phyloP scores from a whole-genome alignment of 306 rosid species.

The Acacia acuminata region DNA sequence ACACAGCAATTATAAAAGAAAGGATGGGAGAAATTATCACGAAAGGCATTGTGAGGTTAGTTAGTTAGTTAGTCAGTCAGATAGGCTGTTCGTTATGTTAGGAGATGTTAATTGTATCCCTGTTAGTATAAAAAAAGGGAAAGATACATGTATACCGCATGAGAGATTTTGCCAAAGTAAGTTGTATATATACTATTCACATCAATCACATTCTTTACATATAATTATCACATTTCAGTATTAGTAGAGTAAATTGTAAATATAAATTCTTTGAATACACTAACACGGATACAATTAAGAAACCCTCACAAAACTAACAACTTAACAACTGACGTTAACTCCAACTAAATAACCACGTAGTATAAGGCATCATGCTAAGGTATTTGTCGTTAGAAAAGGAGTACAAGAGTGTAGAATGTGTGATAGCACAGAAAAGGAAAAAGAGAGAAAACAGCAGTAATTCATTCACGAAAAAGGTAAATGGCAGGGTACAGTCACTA shows the following conservation, averaged over 20 bases:
- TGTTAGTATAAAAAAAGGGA: neutral
- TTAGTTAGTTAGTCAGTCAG: neutral
- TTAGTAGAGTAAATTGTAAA: neutral
- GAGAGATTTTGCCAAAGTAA: neutral
- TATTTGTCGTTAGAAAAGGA: neutral
- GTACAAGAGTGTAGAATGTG: neutral
- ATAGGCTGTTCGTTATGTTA: neutral
- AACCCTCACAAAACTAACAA: neutral
- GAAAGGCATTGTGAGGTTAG: neutral
- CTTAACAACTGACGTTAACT: neutral
- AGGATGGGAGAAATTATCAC: neutral
- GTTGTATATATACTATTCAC: neutral
- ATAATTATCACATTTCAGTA: neutral
- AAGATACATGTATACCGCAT: neutral
- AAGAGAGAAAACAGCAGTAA: too few relatives aligned
- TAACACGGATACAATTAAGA: neutral
- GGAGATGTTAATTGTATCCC: neutral
- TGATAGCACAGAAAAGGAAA: too few relatives aligned
- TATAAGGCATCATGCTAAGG: neutral
- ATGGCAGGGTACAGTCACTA: too few relatives aligned
- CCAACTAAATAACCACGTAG: neutral
- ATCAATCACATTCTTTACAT: neutral
- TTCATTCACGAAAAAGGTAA: too few relatives aligned
- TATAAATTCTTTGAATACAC: neutral
- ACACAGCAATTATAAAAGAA: neutral